Conservation (phyloP, 1,284 basidiomycete genomes). For the Puccinia novopanici region DNA sequence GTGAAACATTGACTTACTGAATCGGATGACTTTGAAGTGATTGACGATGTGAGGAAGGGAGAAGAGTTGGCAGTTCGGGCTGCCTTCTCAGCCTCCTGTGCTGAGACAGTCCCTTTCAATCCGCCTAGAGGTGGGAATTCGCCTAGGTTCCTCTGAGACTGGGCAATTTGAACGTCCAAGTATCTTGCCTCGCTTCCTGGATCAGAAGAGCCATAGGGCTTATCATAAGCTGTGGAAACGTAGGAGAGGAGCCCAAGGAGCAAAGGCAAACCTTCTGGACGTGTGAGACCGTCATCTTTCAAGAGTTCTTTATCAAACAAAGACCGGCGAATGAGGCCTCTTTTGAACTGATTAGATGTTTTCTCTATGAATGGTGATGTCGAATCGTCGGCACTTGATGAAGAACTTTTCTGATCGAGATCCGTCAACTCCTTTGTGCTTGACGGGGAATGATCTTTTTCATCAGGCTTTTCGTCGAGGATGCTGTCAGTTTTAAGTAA, state of each 20-base stretch:
- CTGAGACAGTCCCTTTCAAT: slow-evolving; percentile 1
- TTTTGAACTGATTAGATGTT: neutral
- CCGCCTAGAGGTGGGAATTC: slow-evolving; percentile 18
- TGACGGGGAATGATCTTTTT: neutral
- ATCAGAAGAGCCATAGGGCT: neutral
- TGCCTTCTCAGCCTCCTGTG: neutral
- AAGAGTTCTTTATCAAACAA: neutral
- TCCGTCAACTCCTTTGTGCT: no score
- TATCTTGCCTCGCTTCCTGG: neutral
- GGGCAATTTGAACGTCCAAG: neutral
- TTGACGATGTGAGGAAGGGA: neutral
- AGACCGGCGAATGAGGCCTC: slow-evolving; percentile 3
- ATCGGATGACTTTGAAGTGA: neutral
- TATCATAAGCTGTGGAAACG: neutral
- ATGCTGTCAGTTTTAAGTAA: neutral
- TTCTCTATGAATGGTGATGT: neutral
- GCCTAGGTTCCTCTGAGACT: slow-evolving; percentile 13
- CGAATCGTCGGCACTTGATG: neutral
- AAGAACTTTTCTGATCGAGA: neutral
- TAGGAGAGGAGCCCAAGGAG: neutral
- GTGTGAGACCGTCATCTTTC: neutral
- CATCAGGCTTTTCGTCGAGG: neutral
- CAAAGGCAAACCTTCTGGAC: neutral
- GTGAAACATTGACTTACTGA: neutral
- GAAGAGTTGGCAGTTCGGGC: neutral